These are phyloP conservation scores for Ceratocystis variospora DNA, from an alignment of 2,329 filamentous ascomycete genomes.

Conservation along the genomic window DNA sequence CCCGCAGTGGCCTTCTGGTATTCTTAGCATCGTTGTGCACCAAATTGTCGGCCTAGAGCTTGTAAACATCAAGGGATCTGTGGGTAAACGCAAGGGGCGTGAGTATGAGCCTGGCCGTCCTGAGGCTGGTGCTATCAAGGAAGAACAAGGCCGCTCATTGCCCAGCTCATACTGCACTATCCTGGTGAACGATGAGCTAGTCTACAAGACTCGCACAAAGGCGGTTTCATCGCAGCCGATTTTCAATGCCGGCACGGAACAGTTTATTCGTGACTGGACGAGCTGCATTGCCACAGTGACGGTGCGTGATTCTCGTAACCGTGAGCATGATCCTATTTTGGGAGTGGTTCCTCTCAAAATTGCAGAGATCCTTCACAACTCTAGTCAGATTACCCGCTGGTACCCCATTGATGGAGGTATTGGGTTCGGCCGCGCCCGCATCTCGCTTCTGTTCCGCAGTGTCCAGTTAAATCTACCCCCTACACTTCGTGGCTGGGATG, in stretches of 20 bases:
- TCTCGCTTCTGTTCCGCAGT: conserved; percentile 80
- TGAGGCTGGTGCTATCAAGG: conserved; percentile 68
- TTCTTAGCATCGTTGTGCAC: conserved; percentile 76
- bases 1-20: conserved; percentile 86
- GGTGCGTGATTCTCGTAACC: conserved; percentile 75
- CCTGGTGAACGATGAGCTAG: conserved; percentile 70
- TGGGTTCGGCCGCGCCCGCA: conserved; percentile 76
- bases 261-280: conserved; percentile 86
- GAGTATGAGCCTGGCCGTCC: conserved; percentile 82
- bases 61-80: conserved; percentile 75
- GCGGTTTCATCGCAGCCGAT: conserved; percentile 89
- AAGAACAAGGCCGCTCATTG: conserved; percentile 65
- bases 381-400: conserved; percentile 77
- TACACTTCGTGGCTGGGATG: conserved; percentile 78
- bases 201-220: conserved; percentile 91
- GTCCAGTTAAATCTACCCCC: conserved; percentile 78
- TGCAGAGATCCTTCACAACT: conserved; percentile 74
- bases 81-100: conserved; percentile 64
- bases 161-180: conserved; percentile 94
- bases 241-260: conserved; percentile 91
- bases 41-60: conserved; percentile 92
- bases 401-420: conserved; percentile 94
- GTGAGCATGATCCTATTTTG: conserved; percentile 87
- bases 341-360: conserved; percentile 82
- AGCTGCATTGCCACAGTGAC: conserved; percentile 74